Base-by-base conservation (phyloP, 352 stramenopile genomes). In the Phytophthora multivora region DNA sequence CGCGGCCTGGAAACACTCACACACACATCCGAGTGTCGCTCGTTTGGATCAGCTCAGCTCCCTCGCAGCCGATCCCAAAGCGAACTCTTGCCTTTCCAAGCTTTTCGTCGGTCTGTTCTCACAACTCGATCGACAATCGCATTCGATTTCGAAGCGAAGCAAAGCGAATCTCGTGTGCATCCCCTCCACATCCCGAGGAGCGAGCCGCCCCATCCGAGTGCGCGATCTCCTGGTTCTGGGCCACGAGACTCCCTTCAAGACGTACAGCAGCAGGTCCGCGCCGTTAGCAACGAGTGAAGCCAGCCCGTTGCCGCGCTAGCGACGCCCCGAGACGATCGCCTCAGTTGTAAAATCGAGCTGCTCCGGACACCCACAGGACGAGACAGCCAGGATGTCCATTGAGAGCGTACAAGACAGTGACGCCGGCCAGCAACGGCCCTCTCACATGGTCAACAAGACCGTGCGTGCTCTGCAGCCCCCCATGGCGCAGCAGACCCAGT, bases 351-450 rank as follows among this genome's bases (percentile, higher is more conserved):
- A 75, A 63, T 66, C 53, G 47, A 62, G 41, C 47, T 51, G 55
- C 51, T 45, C 25, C 15, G 49, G 40, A 65, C 47, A 68, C 38
- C 19, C 45, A 36, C 39, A 35, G 25, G 11, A 19, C 25, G 31
- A 5, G 19, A 30, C 46, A 52, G 46, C 28, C 4, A 40, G 33
- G 28, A 85, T 86, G 76, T 86, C 73, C 36, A 83, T 81, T 60
- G 73, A 86, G 41, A 83, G 49, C 51, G 56, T 53, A 38, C 68
- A 50, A 54, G 53, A 75, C 26, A 66, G 18, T 43, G 47, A 68
- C 54, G 18, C 57, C 47, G 9, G 43, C 53, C 53, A 59, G 42
- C 50, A 40, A 12, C 51, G 54, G 43, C 33, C 60, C 10, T 12
- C 8, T 16, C 54, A 42, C 26, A 49, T 52, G 41, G 15, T 30